A percentile compares a stretch with the other conserved stretches of the same genome.
phyloP scores from a whole-genome alignment of 768 basidiomycete genomes.

The Cubamyces lactineus region DNA sequence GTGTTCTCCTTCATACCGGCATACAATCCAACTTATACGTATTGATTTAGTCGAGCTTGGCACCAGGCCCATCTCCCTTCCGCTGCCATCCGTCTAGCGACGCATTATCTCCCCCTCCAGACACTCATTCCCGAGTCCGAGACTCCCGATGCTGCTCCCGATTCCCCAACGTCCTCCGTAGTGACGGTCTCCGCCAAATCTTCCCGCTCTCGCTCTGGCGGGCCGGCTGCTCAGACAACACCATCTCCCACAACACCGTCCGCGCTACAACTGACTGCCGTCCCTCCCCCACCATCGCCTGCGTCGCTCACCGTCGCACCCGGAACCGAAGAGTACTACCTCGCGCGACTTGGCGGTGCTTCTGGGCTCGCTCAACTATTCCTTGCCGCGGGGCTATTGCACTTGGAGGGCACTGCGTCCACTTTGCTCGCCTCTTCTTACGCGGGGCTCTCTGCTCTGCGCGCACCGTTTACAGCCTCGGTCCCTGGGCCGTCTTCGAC shows the following conservation, averaged over 20 bases:
- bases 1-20: conserved; percentile 34
- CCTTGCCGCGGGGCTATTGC: conserved; percentile 75
- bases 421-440: conserved; percentile 73
- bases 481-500: conserved; percentile 33
- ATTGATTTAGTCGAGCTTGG: conserved; percentile 70
- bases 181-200: conserved; percentile 12
- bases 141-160: conserved; percentile 9
- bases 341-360: conserved; percentile 68
- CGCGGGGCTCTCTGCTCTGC: conserved; percentile 77
- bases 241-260: conserved; percentile 13
- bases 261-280: conserved; percentile 31
- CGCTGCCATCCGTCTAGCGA: conserved; percentile 76
- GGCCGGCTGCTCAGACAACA: conserved; percentile 4
- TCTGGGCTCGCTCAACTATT: conserved; percentile 73
- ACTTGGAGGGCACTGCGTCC: conserved; percentile 80
- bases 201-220: neutral
- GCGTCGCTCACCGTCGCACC: conserved; percentile 44
- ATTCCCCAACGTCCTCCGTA: conserved; percentile 12
- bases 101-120: conserved; percentile 69
- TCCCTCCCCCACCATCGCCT: conserved; percentile 35
- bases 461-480: conserved; percentile 56
- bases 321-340: conserved; percentile 62
- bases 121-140: conserved; percentile 32
- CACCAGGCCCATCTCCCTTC: conserved; percentile 75
- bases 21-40: neutral